Base-by-base conservation (phyloP, 2,329 filamentous ascomycete species). In the Arthrinium puccinioides region DNA sequence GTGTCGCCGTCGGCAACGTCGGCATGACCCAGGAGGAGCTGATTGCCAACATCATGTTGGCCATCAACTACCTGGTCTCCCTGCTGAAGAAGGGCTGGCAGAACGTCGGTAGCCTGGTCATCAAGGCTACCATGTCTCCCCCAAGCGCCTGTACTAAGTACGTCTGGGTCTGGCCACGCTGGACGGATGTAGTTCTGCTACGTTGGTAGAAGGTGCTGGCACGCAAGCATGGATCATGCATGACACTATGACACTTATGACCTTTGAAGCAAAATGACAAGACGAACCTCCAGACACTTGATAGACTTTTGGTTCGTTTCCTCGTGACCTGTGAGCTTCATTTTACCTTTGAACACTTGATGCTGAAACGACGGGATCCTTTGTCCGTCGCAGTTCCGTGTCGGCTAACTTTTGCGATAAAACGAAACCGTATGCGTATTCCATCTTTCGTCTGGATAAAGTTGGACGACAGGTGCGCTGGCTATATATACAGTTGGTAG, bases 11-110 rank as follows among this genome's bases (percentile, higher is more conserved):
- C 63, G 92, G 92, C 66, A 95, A 98, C 73, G 92, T 98, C 60
- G 88, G 83, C 60, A 98, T 98, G 92, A 84, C 79, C 52, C 75
- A 87, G 74, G 92, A 98, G 63, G 87, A 96, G 78, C 76, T 98
- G 55, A 83, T 98, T 56, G 85, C 79, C 65, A 98, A 98, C 84
- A 89, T 97, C 74, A 98, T 98, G 92, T 74, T 98, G 75, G 80
- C 90, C 72, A 97, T 98, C 84, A 98, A 98, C 86, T 98, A 98
- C 82, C 83, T 98, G 53, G 90, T 98, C 68, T 96, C 88, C 51
- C 79, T 98, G 57, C 78, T 98, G 67, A 98, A 98, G 88, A 98
- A 98, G 87, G 92, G 92, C 68, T 98, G 92, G 92, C 92, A 98
- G 81, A 98, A 98, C 82, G 92, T 98, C 62, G 92, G 92, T 67